Conservation (phyloP, 2,329 filamentous ascomycete species). For the Sclerotinia sclerotiorum region DNA sequence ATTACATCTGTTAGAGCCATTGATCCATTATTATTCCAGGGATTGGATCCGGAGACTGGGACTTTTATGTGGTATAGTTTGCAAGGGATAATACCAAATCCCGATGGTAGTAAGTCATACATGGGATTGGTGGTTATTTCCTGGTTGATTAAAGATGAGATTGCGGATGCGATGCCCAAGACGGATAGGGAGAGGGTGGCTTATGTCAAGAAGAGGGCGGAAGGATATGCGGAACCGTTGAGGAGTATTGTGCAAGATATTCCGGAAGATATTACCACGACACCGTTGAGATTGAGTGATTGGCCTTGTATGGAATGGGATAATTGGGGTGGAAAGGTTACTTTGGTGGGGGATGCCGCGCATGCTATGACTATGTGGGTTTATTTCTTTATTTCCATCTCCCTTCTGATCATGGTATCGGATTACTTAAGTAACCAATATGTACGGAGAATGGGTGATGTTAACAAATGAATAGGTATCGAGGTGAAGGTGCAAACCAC, state of each 20-base stretch:
- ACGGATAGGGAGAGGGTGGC: constrained; percentile 41
- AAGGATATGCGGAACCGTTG: constrained; percentile 46
- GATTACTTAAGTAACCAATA: no score
- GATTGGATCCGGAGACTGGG: constrained; percentile 51
- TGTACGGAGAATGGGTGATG: neutral
- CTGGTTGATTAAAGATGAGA: constrained; percentile 44
- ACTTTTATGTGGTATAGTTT: constrained; percentile 53
- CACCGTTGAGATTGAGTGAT: constrained; percentile 36
- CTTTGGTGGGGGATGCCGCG: constrained; percentile 40
- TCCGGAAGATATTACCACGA: constrained; percentile 44
- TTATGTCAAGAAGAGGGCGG: constrained; percentile 44
- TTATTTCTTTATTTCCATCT: neutral
- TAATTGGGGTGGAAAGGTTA: constrained; percentile 38
- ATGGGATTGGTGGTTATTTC: constrained; percentile 49
- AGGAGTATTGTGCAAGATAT: constrained; percentile 46
- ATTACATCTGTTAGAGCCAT: constrained; percentile 46
- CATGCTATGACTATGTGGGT: constrained; percentile 41
- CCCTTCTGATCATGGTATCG: neutral
- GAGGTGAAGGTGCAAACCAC: constrained; percentile 59
- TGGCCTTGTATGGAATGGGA: constrained; percentile 42
- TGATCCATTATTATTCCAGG: constrained; percentile 56
- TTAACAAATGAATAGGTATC: constrained; percentile 36
- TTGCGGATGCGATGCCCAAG: constrained; percentile 41
- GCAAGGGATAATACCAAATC: constrained; percentile 43
- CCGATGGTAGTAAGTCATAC: constrained; percentile 43